Conservation (phyloP, 2,329 filamentous ascomycete genomes). For the Bipolaris gigantea region DNA sequence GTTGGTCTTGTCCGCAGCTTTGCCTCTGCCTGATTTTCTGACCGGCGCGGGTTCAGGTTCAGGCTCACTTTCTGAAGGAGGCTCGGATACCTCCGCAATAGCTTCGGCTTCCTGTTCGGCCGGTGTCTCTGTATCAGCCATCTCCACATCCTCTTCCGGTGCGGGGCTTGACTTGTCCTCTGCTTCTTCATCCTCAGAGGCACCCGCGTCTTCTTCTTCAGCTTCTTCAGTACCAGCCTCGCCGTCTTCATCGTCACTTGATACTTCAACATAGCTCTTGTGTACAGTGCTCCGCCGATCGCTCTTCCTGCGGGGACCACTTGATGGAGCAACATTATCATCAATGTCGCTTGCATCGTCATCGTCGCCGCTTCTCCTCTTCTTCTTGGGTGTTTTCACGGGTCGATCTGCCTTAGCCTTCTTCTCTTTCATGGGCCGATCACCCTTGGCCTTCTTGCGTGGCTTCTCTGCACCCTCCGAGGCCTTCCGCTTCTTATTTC, state of each 20-base stretch:
- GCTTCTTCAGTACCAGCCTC: constrained; percentile 31
- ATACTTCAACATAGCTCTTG: constrained; percentile 52
- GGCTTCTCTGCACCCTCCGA: constrained; percentile 30
- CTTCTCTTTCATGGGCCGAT: constrained; percentile 38
- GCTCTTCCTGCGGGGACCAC: constrained; percentile 50
- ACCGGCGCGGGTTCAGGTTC: constrained; percentile 18
- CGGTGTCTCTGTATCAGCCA: constrained; percentile 24
- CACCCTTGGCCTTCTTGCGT: constrained; percentile 41
- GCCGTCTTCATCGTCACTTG: constrained; percentile 48
- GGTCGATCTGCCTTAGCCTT: constrained; percentile 32
- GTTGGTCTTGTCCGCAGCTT: constrained; percentile 21
- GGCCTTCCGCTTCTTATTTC: constrained; percentile 56
- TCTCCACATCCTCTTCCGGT: constrained; percentile 35
- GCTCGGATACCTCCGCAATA: constrained; percentile 18
- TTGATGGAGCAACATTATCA: constrained; percentile 35
- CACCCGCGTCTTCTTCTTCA: constrained; percentile 21
- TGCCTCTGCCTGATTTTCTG: constrained; percentile 21
- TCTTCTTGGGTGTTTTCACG: constrained; percentile 46
- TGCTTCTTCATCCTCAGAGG: constrained; percentile 20
- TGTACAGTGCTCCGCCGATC: constrained; percentile 39
- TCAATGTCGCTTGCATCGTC: constrained; percentile 41
- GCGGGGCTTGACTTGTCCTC: constrained; percentile 17
- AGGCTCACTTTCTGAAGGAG: constrained; percentile 19
- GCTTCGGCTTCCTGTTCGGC: constrained; percentile 12
- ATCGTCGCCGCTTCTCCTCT: constrained; percentile 33